These are phyloP conservation scores for Umbelopsis vinacea DNA, from an alignment of 192 early-diverging fungal species.

Conservation along the genomic window DNA sequence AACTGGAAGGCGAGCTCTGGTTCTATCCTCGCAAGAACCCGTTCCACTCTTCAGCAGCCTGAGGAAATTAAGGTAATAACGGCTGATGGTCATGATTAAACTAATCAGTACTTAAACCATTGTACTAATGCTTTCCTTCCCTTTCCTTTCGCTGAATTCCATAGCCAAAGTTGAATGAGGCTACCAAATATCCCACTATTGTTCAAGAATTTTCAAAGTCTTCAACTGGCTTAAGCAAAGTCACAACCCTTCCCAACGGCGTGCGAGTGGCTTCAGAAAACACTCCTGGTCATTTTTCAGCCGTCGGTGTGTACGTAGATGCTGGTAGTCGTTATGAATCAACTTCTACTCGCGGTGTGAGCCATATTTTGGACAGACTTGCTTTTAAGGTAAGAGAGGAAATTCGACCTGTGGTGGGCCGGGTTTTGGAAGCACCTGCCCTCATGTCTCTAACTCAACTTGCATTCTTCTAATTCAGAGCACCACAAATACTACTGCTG, in stretches of 20 bases:
- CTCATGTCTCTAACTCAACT: neutral
- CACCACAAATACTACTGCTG: constrained; percentile 69
- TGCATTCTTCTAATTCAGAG: constrained; percentile 42
- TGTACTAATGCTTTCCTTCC: neutral
- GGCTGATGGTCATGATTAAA: neutral
- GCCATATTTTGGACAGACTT: constrained; percentile 89
- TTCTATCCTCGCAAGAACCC: neutral
- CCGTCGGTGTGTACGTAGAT: constrained; percentile 89
- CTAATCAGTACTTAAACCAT: neutral
- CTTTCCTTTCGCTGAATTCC: neutral
- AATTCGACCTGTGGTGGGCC: too few relatives aligned
- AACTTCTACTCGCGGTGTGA: constrained; percentile 65
- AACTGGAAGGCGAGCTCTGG: constrained; percentile 1
- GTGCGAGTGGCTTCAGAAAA: constrained; percentile 83
- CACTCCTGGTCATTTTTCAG: constrained; percentile 87
- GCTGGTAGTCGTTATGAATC: constrained; percentile 91
- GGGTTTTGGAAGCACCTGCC: too few relatives aligned
- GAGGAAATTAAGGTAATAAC: constrained; percentile 13
- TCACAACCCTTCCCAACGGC: constrained; percentile 90
- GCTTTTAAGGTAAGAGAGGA: constrained; percentile 80
- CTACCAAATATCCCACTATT: constrained; percentile 26
- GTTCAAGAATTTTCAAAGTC: constrained; percentile 44
- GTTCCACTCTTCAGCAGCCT: constrained; percentile 11
- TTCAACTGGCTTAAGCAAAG: constrained; percentile 40
- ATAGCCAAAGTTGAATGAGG: neutral